These are phyloP conservation scores for Oryza glumipatula DNA, from an alignment of 176 grass and related monocot genomes.

Conservation along the genomic window DNA sequence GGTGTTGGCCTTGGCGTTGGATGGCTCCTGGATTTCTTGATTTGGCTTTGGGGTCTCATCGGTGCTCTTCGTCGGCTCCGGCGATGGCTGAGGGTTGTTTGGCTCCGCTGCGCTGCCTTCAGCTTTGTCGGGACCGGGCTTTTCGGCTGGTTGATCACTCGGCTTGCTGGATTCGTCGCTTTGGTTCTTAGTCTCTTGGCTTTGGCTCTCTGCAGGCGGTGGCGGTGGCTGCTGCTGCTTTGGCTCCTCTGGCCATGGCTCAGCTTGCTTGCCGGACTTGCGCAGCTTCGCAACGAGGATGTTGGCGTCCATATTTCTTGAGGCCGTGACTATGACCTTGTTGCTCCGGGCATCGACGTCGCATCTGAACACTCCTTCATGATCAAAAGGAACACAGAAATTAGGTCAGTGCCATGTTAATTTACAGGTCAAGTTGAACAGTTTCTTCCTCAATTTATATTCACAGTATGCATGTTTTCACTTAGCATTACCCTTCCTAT, in stretches of 20 bases:
- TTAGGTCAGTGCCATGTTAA: not conserved
- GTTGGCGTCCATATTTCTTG: slow-evolving; percentile 44
- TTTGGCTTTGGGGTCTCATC: not conserved
- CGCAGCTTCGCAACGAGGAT: slow-evolving; percentile 52
- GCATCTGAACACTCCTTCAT: slow-evolving; percentile 54
- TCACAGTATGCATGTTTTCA: not conserved
- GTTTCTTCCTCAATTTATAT: not conserved
- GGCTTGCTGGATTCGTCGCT: slow-evolving; percentile 35
- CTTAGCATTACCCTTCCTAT: not conserved
- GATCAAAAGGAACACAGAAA: not conserved
- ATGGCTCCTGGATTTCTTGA: slow-evolving; percentile 28
- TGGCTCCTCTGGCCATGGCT: slow-evolving; percentile 52
- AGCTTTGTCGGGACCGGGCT: slow-evolving; percentile 13
- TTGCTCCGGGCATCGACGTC: slow-evolving; percentile 63
- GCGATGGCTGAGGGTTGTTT: slow-evolving; percentile 1
- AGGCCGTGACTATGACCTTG: slow-evolving; percentile 56
- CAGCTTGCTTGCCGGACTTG: slow-evolving; percentile 71
- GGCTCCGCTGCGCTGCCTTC: slow-evolving; percentile 24
- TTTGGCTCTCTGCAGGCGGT: slow-evolving; percentile 35
- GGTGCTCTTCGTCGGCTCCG: slow-evolving; percentile 30
- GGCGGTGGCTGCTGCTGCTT: slow-evolving; percentile 2
- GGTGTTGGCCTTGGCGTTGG: not conserved
- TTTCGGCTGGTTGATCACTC: slow-evolving; percentile 28
- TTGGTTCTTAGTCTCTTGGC: slow-evolving; percentile 22
- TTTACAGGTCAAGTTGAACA: not conserved